Percentiles rank a stretch among this genome's conserved stretches.
Evolutionary conservation across 306 rosid genomes (phyloP).

Genomic region (Cercis canadensis): DNA sequence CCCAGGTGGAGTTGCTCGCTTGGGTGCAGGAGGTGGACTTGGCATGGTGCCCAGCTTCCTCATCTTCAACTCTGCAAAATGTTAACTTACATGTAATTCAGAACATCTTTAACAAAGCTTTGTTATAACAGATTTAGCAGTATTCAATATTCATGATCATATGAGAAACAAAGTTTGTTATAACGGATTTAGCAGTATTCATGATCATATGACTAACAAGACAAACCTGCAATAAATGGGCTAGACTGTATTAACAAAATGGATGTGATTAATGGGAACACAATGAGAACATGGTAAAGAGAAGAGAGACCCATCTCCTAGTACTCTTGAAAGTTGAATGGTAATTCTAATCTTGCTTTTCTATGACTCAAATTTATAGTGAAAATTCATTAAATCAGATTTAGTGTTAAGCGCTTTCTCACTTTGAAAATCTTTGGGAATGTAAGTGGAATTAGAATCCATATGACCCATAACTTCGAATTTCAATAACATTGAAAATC

Average conservation of each 20-base stretch:
- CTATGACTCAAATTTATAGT: too few species aligned
- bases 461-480: too few species aligned
- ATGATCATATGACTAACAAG: not conserved
- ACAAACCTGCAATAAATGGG: not conserved
- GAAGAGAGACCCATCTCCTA: slow-evolving; percentile 7
- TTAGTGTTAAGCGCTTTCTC: too few species aligned
- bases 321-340: not conserved
- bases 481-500: too few species aligned
- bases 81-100: not conserved
- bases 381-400: too few species aligned
- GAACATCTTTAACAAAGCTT: not conserved
- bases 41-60: not conserved
- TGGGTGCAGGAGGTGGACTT: not conserved
- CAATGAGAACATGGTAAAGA: not conserved
- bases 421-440: too few species aligned
- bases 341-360: too few species aligned
- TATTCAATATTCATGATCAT: not conserved
- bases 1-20: not conserved
- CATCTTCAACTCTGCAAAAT: not conserved
- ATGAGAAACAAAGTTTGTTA: not conserved
- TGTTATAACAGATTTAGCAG: not conserved
- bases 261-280: not conserved
- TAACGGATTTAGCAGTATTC: not conserved
- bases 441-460: too few species aligned
- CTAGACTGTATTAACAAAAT: not conserved